Percentiles rank a stretch among this genome's conserved stretches.
Conservation (phyloP, 1,139 yeast genomes). For the Magnusiomyces fungicola region DNA sequence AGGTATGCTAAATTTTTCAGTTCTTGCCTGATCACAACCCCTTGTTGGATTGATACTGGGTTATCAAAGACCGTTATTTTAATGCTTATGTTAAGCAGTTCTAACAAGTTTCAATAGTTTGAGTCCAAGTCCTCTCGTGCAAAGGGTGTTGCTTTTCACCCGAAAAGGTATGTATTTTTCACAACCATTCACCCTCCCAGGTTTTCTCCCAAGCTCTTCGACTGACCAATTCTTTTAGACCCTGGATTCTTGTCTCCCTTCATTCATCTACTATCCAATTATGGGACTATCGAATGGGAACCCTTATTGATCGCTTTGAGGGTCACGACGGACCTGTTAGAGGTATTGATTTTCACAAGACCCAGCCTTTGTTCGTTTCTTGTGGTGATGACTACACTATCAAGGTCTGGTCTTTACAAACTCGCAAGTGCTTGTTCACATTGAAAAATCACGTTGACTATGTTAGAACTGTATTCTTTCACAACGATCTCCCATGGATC, state of each 20-base stretch:
- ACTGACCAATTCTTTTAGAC: constrained; percentile 48
- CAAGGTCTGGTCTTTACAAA: constrained; percentile 92
- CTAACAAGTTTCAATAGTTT: constrained; percentile 41
- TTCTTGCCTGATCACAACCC: neutral
- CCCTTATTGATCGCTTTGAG: constrained; percentile 90
- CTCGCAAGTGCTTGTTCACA: constrained; percentile 86
- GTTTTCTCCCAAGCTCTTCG: too few species aligned
- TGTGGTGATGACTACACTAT: constrained; percentile 97
- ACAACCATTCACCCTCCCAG: too few species aligned
- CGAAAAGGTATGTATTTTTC: constrained; percentile 45
- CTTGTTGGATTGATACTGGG: neutral
- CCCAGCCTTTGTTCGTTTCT: constrained; percentile 93
- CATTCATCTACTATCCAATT: constrained; percentile 93
- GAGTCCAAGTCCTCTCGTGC: constrained; percentile 99
- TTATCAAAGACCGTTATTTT: neutral
- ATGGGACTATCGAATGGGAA: constrained; percentile 99
- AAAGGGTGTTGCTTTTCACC: constrained; percentile 97
- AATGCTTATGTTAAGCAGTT: neutral
- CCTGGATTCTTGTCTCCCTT: constrained; percentile 93
- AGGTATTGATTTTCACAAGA: constrained; percentile 92
- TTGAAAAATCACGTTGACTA: constrained; percentile 89
- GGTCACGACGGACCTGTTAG: constrained; percentile 99
- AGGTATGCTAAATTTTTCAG: constrained; percentile 35
- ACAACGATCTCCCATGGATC: constrained; percentile 96
- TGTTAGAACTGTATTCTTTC: constrained; percentile 90